Evolutionary conservation across 1,284 basidiomycete genomes (phyloP).

Genomic region (Cryptococcus sp.): DNA sequence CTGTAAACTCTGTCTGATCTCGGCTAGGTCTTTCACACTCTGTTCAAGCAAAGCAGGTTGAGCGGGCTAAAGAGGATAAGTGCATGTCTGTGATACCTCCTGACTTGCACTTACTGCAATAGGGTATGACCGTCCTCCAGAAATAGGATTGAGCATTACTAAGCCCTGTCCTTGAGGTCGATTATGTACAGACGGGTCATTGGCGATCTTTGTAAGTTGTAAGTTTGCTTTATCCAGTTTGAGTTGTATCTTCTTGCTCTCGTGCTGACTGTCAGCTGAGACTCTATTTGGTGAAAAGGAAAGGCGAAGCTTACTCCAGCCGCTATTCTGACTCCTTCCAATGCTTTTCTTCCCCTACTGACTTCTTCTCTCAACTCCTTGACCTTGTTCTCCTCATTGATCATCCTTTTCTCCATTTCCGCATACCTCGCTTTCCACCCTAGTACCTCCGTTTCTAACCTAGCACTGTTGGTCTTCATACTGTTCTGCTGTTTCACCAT

Average conservation of each 20-base stretch:
- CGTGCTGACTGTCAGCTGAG: conserved; percentile 49
- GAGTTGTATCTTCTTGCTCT: conserved; percentile 69
- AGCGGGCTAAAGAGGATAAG: conserved; percentile 9
- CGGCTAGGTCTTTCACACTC: conserved; percentile 68
- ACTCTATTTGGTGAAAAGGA: neutral
- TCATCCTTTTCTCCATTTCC: conserved; percentile 24
- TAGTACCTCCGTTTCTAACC: conserved; percentile 55
- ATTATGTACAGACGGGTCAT: conserved; percentile 43
- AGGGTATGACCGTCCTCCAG: conserved; percentile 24
- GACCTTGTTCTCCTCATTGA: conserved; percentile 59
- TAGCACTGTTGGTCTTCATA: conserved; percentile 8
- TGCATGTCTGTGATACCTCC: neutral
- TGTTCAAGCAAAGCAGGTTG: conserved; percentile 60
- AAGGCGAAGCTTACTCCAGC: conserved; percentile 32
- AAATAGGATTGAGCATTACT: conserved; percentile 41
- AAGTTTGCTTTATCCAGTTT: conserved; percentile 73
- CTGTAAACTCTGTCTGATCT: conserved; percentile 59
- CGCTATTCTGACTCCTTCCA: conserved; percentile 42
- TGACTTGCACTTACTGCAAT: conserved; percentile 17
- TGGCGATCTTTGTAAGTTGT: conserved; percentile 66
- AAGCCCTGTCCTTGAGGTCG: conserved; percentile 32
- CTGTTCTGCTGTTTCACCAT: conserved; percentile 56
- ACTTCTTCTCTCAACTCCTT: conserved; percentile 50
- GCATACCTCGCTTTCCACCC: conserved; percentile 63
- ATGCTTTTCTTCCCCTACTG: conserved; percentile 35